phyloP scores from a whole-genome alignment of 73 alveolate species.

The Halteria grandinella region DNA sequence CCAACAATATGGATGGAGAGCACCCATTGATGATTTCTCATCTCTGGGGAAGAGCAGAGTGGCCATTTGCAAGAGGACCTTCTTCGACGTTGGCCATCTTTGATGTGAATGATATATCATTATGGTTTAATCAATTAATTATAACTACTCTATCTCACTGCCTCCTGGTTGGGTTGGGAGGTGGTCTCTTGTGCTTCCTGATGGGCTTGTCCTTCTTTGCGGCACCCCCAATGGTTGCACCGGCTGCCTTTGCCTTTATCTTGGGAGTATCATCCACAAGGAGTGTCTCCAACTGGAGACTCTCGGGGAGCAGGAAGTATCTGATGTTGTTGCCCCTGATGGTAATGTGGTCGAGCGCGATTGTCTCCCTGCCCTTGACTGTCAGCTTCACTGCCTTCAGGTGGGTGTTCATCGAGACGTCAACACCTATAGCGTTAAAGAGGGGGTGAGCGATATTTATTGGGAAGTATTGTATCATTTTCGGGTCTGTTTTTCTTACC shows the following conservation, averaged over 20 bases:
- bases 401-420: slow-evolving; percentile 96
- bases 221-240: slow-evolving; percentile 42
- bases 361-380: slow-evolving; percentile 96
- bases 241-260: background rate
- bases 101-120: background rate
- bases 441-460: too few species aligned
- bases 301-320: slow-evolving; percentile 93
- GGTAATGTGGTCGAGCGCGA: slow-evolving; percentile 96
- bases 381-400: slow-evolving; percentile 91
- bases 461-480: background rate
- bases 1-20: slow-evolving; percentile 68
- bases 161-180: slow-evolving; percentile 38
- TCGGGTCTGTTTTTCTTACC: slow-evolving; percentile 20
- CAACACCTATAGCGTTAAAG: slow-evolving; percentile 92
- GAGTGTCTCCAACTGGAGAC: slow-evolving; percentile 85
- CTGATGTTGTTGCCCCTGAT: slow-evolving; percentile 98
- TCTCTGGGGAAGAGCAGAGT: slow-evolving; percentile 41
- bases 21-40: slow-evolving; percentile 55
- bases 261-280: slow-evolving; percentile 62
- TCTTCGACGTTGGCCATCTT: slow-evolving; percentile 41
- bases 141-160: slow-evolving; percentile 4
- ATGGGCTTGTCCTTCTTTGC: slow-evolving; percentile 46
- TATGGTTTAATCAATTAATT: too few species aligned
- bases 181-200: slow-evolving; percentile 58
- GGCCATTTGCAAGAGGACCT: slow-evolving; percentile 67